Conservation (phyloP, 2,329 filamentous ascomycete genomes). For the Xylariaceae sp. region DNA sequence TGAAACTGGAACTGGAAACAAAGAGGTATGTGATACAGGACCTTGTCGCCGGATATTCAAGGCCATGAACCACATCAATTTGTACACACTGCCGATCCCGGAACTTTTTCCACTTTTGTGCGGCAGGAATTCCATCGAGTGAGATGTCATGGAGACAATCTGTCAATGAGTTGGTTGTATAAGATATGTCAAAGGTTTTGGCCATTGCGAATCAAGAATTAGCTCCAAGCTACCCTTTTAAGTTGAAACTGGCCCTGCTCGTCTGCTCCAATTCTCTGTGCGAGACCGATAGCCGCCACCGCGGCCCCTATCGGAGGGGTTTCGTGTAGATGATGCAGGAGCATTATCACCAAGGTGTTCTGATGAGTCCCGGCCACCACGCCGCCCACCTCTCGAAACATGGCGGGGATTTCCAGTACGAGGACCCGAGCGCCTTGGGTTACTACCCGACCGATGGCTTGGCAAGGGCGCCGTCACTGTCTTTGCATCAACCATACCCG, state of each 20-base stretch:
- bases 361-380: conserved; percentile 20
- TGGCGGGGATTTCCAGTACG: conserved; percentile 13
- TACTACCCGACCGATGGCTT: conserved; percentile 19
- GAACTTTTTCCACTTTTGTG: conserved; percentile 5
- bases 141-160: neutral
- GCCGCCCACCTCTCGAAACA: conserved; percentile 14
- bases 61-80: conserved; percentile 11
- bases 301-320: too few species aligned
- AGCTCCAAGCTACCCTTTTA: neutral
- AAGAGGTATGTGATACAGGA: conserved; percentile 4
- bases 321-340: too few species aligned
- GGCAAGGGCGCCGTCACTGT: conserved; percentile 21
- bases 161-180: too few species aligned
- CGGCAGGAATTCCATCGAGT: conserved; percentile 6
- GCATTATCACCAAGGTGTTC: conserved; percentile 15
- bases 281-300: conserved; percentile 22
- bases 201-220: neutral
- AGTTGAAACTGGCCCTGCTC: conserved; percentile 5
- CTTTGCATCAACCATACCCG: conserved; percentile 41
- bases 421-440: conserved; percentile 18
- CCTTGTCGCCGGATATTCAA: conserved; percentile 12
- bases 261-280: conserved; percentile 24
- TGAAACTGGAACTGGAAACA: conserved; percentile 6
- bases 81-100: conserved; percentile 18
- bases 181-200: conserved; percentile 3